Percentiles rank a stretch among this genome's conserved stretches.
Conservation (phyloP, 768 basidiomycete species). For the Leccinum longicurvipes region DNA sequence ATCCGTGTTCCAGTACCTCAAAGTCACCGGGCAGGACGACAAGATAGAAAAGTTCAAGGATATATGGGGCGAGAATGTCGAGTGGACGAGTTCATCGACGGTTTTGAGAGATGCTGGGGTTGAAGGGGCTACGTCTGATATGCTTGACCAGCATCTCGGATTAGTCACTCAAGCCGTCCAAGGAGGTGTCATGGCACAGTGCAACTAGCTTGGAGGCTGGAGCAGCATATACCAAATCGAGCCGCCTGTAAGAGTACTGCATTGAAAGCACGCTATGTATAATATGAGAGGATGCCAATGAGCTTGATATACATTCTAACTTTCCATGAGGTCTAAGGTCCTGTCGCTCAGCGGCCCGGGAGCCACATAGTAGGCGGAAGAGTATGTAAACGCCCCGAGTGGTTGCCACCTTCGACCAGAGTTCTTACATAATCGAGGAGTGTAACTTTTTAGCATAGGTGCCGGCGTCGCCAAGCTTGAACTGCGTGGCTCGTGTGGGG, state of each 20-base stretch:
- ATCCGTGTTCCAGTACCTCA: constrained; percentile 29
- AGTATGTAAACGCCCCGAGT: too few relatives aligned
- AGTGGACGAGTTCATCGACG: constrained; percentile 21
- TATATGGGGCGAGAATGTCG: constrained; percentile 31
- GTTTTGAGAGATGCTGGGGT: not conserved
- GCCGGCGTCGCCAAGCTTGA: too few relatives aligned
- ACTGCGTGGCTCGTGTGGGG: too few relatives aligned
- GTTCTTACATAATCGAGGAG: too few relatives aligned
- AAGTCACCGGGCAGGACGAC: constrained; percentile 6
- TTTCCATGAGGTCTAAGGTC: too few relatives aligned
- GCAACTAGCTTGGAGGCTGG: too few relatives aligned
- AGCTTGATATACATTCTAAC: too few relatives aligned
- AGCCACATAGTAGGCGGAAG: too few relatives aligned
- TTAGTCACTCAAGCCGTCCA: not conserved
- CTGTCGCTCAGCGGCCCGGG: too few relatives aligned
- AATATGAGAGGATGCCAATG: not conserved
- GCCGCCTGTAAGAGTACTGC: not conserved
- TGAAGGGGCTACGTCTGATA: not conserved
- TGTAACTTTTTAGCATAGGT: too few relatives aligned
- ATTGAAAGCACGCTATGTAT: not conserved
- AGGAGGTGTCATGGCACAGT: constrained; percentile 1
- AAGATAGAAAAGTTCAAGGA: constrained; percentile 18
- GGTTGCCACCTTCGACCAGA: too few relatives aligned
- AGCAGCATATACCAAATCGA: too few relatives aligned
- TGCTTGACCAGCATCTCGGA: constrained; percentile 9